Conservation (phyloP, 148 eudicot species). For the Vaccinium darrowii region DNA sequence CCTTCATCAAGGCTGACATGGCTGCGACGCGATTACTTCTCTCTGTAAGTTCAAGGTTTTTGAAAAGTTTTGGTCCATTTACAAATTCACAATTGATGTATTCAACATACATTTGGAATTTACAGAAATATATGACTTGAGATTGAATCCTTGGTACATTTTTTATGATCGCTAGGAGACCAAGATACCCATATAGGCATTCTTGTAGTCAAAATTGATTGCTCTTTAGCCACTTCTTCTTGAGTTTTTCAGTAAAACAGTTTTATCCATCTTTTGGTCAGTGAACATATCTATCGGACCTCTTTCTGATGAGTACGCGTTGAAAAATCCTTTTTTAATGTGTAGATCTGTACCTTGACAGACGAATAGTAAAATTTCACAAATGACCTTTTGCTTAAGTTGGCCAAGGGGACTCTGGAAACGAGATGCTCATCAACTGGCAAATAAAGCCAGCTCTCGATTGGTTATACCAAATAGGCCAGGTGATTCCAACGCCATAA, state of each 20-base stretch:
- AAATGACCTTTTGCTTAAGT: not conserved
- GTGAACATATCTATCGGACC: not conserved
- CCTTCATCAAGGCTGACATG: not conserved
- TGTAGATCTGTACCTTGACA: not conserved
- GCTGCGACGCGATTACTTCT: not conserved
- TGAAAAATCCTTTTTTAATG: not conserved
- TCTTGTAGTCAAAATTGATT: not conserved
- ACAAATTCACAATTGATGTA: not conserved
- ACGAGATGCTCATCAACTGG: not conserved
- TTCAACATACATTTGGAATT: not conserved
- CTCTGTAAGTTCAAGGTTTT: not conserved
- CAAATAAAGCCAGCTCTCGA: not conserved
- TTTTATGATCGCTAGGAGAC: not conserved
- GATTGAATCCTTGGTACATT: not conserved
- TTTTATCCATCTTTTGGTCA: constrained; percentile 1
- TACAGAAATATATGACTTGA: not conserved
- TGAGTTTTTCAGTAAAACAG: not conserved
- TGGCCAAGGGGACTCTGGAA: not conserved
- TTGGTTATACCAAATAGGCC: not conserved
- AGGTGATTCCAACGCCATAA: not conserved
- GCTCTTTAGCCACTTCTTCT: not conserved
- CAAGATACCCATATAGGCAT: not conserved
- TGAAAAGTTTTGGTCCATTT: not conserved
- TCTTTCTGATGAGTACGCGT: not conserved
- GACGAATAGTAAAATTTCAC: not conserved